Percentiles rank a stretch among this genome's conserved stretches.
Evolutionary conservation across 257 asterid genomes (phyloP).

Genomic region (Datura wrightii): DNA sequence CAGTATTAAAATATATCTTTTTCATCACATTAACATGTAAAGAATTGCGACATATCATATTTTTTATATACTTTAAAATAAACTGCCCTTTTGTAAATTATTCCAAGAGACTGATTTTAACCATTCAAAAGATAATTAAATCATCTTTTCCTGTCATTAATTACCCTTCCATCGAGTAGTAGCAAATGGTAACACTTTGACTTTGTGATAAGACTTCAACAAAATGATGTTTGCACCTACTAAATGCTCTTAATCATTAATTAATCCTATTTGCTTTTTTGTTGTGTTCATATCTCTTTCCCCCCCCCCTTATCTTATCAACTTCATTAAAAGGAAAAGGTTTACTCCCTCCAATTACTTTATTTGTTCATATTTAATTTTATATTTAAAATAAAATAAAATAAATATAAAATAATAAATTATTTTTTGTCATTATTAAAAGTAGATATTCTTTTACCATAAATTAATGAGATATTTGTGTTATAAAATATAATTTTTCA

Average conservation of each 20-base stretch:
- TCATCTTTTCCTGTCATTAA: slow-evolving; percentile 6
- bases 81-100: neutral
- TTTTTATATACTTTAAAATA: no score
- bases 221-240: slow-evolving; percentile 27
- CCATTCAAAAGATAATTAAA: slow-evolving; percentile 6
- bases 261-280: slow-evolving; percentile 12
- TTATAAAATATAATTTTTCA: no score
- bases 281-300: neutral
- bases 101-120: slow-evolving; percentile 19
- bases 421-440: no score
- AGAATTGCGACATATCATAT: no score
- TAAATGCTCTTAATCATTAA: slow-evolving; percentile 28
- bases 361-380: no score
- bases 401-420: no score
- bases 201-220: slow-evolving; percentile 26
- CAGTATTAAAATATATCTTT: no score
- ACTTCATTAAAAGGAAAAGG: neutral
- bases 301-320: neutral
- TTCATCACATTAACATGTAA: no score
- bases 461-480: no score
- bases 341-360: no score
- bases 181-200: slow-evolving; percentile 29
- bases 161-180: neutral
- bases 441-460: no score
- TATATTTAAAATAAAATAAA: no score